Conservation (phyloP, 1,284 basidiomycete species). For the Ceratobasidium sp. region DNA sequence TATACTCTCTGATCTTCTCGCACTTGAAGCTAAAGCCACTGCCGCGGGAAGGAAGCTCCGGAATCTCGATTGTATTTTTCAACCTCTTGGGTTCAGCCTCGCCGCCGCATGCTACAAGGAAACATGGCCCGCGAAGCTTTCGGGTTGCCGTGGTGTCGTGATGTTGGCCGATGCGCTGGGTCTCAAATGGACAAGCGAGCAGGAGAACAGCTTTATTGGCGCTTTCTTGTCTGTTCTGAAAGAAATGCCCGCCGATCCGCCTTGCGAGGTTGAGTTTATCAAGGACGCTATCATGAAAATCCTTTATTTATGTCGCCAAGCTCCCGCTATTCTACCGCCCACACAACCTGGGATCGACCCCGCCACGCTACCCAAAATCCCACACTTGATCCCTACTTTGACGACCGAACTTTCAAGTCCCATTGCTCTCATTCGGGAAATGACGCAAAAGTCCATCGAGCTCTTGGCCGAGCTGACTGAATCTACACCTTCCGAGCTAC, state of each 20-base stretch:
- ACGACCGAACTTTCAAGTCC: slow-evolving; percentile 90
- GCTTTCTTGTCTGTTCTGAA: slow-evolving; percentile 94
- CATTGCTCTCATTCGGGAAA: slow-evolving; percentile 84
- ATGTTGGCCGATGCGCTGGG: slow-evolving; percentile 78
- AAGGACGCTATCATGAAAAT: slow-evolving; percentile 80
- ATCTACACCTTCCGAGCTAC: slow-evolving; percentile 77
- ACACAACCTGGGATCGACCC: slow-evolving; percentile 31
- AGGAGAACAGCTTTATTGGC: slow-evolving; percentile 90
- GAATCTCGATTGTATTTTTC: slow-evolving; percentile 79
- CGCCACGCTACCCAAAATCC: slow-evolving; percentile 22
- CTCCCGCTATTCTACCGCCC: slow-evolving; percentile 42
- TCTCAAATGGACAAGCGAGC: slow-evolving; percentile 83
- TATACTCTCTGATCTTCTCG: slow-evolving; percentile 39
- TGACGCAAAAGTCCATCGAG: slow-evolving; percentile 83
- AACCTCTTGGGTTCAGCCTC: slow-evolving; percentile 52
- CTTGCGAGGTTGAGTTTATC: slow-evolving; percentile 82
- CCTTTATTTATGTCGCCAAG: slow-evolving; percentile 71
- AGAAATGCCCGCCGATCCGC: slow-evolving; percentile 92
- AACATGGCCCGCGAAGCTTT: too few relatives aligned
- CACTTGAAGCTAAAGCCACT: slow-evolving; percentile 32
- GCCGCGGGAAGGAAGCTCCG: slow-evolving; percentile 56
- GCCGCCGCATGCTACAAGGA: too few relatives aligned
- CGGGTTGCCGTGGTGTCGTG: slow-evolving; percentile 84
- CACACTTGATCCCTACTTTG: too few relatives aligned
- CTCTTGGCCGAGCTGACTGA: slow-evolving; percentile 80